Base-by-base conservation (phyloP, 129 eudicot species). In the Tagetes patula region DNA sequence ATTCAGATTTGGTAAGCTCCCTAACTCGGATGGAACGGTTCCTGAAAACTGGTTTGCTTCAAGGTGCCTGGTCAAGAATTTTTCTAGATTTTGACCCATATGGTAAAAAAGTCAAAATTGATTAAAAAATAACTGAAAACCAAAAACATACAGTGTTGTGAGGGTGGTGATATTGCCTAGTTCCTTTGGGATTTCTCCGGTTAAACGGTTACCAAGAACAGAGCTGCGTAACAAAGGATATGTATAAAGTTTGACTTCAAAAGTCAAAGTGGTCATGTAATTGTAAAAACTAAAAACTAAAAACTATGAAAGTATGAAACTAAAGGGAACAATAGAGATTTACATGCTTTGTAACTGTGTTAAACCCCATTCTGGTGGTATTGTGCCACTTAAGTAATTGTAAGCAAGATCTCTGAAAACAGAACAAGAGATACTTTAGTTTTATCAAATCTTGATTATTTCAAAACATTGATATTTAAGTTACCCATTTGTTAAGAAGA, bases 1-100 rank as follows among this genome's bases (percentile, higher is more conserved):
- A 5, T 47, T 41, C 75, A 89, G 67, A 86, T 86, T 79, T 10
- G 50, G 71, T 76, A 93, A 62, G 54, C 72, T 87, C 64, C 89
- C 96, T 1, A 93, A 78, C 14, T 87, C 96, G 33, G 79, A 14
- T 38, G 98, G 96, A 60, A 93, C 77, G 3, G 71, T 69, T 50
- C 96, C 98, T 8, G 90, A 78, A 75, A 93, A 83, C 65, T 68
- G 82, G 80, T 93, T 93, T 71, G 83, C 92, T 77, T 93, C 98
- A 55, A 89, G 84, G 73, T 82, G 71, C 82, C 96, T 93, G 90
- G 34, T 77, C 50, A 74, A 69, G 74, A 72, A 41, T 42, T 9
- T 73, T 49, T 10, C 54, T 12, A 49, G 46, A 76, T 43, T 76
- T 74, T 50, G 62, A 37, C 39, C 77, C 31, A 1, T 36, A 8